Percentiles rank a stretch among this genome's conserved stretches.
These are phyloP conservation scores for Heliamphora pulchella DNA, from an alignment of 179 eudicot genomes.

Conservation along the genomic window DNA sequence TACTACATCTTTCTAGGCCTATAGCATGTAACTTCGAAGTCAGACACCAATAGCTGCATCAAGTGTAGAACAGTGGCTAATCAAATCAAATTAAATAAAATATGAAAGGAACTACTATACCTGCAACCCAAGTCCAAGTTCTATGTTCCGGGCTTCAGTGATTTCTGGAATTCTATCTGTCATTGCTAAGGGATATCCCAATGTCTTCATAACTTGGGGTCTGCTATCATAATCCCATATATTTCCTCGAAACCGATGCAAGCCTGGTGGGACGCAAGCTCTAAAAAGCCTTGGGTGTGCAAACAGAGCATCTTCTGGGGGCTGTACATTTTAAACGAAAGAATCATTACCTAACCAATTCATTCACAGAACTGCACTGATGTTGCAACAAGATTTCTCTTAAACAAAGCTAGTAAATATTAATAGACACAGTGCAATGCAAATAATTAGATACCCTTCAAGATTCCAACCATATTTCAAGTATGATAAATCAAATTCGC, in stretches of 20 bases:
- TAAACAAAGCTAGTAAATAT: background rate
- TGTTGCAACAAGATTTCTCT: background rate
- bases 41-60: conserved; percentile 9
- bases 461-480: background rate
- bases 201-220: conserved; percentile 72
- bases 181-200: conserved; percentile 75
- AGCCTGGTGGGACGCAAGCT: conserved; percentile 99
- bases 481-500: background rate
- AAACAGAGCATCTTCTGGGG: conserved; percentile 97
- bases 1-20: background rate
- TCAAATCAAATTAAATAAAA: background rate
- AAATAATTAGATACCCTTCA: background rate
- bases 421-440: background rate
- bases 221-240: conserved; percentile 94
- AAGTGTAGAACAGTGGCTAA: background rate
- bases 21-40: conserved; percentile 1
- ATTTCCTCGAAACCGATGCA: conserved; percentile 94
- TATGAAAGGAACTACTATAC: conserved; percentile 24
- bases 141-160: conserved; percentile 96
- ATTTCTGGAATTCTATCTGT: conserved; percentile 80
- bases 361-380: background rate
- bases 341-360: conserved; percentile 8
- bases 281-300: conserved; percentile 95
- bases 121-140: conserved; percentile 99
- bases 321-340: conserved; percentile 38